These are phyloP conservation scores for Boletellus deceptivus DNA, from an alignment of 1,284 basidiomycete genomes.

Conservation along the genomic window DNA sequence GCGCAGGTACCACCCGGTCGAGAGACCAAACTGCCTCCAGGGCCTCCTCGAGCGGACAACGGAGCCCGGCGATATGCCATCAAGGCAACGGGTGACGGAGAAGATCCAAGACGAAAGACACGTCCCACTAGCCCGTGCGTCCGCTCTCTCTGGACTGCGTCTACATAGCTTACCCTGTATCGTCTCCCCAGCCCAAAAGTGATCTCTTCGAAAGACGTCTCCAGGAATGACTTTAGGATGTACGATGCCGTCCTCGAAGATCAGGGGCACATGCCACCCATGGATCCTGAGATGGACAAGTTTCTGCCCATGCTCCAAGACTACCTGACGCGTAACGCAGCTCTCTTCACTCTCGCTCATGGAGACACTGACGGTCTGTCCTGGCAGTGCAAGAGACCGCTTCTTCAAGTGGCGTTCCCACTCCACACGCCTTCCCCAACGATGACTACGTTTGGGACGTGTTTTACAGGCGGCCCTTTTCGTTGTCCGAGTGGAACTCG, in stretches of 20 bases:
- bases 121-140: conserved; percentile 34
- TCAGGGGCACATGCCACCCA: conserved; percentile 32
- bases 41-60: conserved; percentile 17
- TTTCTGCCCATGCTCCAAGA: conserved; percentile 70
- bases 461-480: conserved; percentile 65
- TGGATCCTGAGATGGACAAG: conserved; percentile 67
- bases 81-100: conserved; percentile 6
- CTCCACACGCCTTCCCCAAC: neutral
- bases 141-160: neutral
- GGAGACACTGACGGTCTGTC: conserved; percentile 4
- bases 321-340: conserved; percentile 57
- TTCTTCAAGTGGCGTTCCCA: neutral
- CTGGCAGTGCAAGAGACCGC: conserved; percentile 25
- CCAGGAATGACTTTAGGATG: conserved; percentile 53
- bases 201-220: conserved; percentile 49
- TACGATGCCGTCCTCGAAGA: conserved; percentile 64
- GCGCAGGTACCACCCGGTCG: conserved; percentile 16
- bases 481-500: conserved; percentile 56
- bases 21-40: conserved; percentile 19
- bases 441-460: conserved; percentile 78
- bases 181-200: conserved; percentile 50
- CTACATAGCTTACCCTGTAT: neutral
- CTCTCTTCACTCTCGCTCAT: neutral
- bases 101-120: conserved; percentile 8
- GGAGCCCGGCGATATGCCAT: conserved; percentile 28